phyloP scores from a whole-genome alignment of 202 grass and related monocot species.

The Hordeum pubiflorum region DNA sequence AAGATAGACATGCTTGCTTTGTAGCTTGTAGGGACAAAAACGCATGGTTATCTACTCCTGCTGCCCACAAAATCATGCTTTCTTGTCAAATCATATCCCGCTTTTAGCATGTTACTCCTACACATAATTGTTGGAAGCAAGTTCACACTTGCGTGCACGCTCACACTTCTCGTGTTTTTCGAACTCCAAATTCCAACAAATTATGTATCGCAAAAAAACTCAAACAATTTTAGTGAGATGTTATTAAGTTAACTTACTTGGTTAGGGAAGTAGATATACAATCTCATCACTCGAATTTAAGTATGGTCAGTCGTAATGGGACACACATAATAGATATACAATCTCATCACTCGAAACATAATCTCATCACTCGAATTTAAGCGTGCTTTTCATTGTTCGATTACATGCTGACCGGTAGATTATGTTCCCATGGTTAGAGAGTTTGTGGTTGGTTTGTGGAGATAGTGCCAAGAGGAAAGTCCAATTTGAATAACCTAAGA shows the following conservation, averaged over 20 bases:
- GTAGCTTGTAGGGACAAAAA: constrained; percentile 39
- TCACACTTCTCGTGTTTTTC: not conserved
- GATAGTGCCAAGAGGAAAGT: not conserved
- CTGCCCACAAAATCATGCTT: constrained; percentile 29
- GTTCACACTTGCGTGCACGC: not conserved
- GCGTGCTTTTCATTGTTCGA: not conserved
- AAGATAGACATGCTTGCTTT: constrained; percentile 12
- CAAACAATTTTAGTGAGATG: not conserved
- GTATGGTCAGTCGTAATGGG: not conserved
- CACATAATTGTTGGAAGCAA: not conserved
- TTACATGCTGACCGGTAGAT: not conserved
- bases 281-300: not conserved
- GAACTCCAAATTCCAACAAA: not conserved
- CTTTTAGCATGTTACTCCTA: constrained; percentile 25
- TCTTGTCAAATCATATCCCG: constrained; percentile 24
- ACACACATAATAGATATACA: too few species aligned
- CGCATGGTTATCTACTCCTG: constrained; percentile 12
- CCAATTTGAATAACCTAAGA: not conserved
- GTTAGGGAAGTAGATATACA: not conserved
- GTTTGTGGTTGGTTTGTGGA: not conserved
- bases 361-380: not conserved
- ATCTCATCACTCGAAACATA: too few species aligned
- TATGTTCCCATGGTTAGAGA: too few species aligned
- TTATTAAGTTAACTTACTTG: not conserved
- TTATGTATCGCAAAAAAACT: not conserved